Conservation (phyloP, 225 moss, liverwort and hornwort genomes). For the Marchantia polymorpha region DNA sequence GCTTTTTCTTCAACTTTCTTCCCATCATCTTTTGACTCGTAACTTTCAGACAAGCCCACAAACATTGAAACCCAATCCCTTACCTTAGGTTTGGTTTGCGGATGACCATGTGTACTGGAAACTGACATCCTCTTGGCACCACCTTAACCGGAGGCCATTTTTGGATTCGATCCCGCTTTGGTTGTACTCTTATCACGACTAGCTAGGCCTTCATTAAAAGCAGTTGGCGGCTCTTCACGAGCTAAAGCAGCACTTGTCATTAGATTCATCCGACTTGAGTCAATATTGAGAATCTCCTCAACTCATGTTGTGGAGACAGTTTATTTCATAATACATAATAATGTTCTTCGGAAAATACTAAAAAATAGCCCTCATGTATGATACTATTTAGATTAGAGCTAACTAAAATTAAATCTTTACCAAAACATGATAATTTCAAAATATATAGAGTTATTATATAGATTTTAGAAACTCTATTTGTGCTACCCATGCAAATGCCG, state of each 20-base stretch:
- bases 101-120: conserved; percentile 39
- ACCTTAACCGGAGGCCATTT: conserved; percentile 49
- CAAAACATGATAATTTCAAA: too few relatives aligned
- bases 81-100: conserved; percentile 47
- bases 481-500: too few relatives aligned
- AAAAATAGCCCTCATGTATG: too few relatives aligned
- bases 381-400: too few relatives aligned
- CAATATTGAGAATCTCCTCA: too few relatives aligned
- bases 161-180: conserved; percentile 51
- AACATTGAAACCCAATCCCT: conserved; percentile 50
- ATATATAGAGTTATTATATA: too few relatives aligned
- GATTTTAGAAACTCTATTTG: too few relatives aligned
- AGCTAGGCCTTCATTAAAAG: conserved; percentile 35
- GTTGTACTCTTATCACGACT: conserved; percentile 43
- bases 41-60: conserved; percentile 67
- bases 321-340: too few relatives aligned
- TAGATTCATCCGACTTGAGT: conserved; percentile 60
- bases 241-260: conserved; percentile 58
- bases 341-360: too few relatives aligned
- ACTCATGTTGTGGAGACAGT: too few relatives aligned
- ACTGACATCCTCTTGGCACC: conserved; percentile 54
- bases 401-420: too few relatives aligned
- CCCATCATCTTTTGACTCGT: conserved; percentile 68
- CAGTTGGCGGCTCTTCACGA: conserved; percentile 59
- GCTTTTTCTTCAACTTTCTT: conserved; percentile 73